Percentiles rank a stretch among this genome's conserved stretches.
These are phyloP conservation scores for Trypanosoma mega DNA, from an alignment of 208 protist genomes.

Conservation along the genomic window DNA sequence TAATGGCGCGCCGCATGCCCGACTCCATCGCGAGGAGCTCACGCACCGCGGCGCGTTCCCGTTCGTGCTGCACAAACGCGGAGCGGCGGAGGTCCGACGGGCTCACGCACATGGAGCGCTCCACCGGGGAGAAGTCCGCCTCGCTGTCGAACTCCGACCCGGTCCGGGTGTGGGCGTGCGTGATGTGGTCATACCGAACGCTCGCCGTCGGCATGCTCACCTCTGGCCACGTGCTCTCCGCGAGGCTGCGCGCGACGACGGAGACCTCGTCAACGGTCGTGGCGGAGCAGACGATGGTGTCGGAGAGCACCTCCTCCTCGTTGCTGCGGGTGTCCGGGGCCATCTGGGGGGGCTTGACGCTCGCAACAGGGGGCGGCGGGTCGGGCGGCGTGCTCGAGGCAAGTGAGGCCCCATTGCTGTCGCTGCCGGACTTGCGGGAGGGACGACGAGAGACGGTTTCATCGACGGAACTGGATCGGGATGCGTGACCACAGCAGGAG, in stretches of 20 bases:
- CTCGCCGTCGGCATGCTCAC: constrained; percentile 68
- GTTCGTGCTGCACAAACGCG: constrained; percentile 2
- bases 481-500: too few species aligned
- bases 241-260: constrained; percentile 10
- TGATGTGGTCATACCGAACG: constrained; percentile 12
- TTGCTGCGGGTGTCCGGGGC: background rate
- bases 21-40: constrained; percentile 39
- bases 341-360: background rate
- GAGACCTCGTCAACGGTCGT: constrained; percentile 22
- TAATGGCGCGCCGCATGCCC: constrained; percentile 35
- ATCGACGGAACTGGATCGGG: too few species aligned
- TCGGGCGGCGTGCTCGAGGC: too few species aligned
- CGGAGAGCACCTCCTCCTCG: constrained; percentile 22
- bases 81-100: constrained; percentile 1
- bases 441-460: too few species aligned
- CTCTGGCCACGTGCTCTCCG: constrained; percentile 43
- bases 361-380: too few species aligned
- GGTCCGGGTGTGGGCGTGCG: constrained; percentile 28
- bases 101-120: constrained; percentile 21
- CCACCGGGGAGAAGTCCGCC: constrained; percentile 36
- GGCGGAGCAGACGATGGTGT: constrained; percentile 33
- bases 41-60: constrained; percentile 29
- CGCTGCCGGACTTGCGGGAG: too few species aligned
- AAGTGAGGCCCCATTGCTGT: too few species aligned
- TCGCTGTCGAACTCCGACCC: constrained; percentile 61